Evolutionary conservation across 1,139 yeast species (phyloP).

Genomic region (Lodderomyces orthopsilosis): DNA sequence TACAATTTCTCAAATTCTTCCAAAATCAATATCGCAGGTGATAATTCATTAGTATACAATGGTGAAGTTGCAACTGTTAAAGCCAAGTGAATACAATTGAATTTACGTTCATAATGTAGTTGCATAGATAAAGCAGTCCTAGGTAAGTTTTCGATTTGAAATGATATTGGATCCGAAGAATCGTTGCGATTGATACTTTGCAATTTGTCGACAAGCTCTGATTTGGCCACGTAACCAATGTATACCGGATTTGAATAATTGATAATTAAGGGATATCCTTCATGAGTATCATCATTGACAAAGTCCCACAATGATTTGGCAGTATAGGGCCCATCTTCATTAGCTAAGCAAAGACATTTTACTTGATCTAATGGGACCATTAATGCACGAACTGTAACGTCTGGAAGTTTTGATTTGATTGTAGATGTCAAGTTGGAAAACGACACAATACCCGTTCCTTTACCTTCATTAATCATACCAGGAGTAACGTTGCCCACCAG

Average conservation of each 20-base stretch:
- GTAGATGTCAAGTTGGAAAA: slow-evolving; percentile 32
- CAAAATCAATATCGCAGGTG: slow-evolving; percentile 35
- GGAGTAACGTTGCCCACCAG: slow-evolving; percentile 4
- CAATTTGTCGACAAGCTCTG: slow-evolving; percentile 20
- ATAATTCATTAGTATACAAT: slow-evolving; percentile 29
- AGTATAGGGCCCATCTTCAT: slow-evolving; percentile 23
- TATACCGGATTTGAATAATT: slow-evolving; percentile 25
- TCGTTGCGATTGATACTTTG: slow-evolving; percentile 10
- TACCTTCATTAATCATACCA: slow-evolving; percentile 28
- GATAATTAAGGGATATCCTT: slow-evolving; percentile 42
- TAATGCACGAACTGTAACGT: slow-evolving; percentile 25
- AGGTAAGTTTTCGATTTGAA: slow-evolving; percentile 23
- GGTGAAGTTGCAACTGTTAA: slow-evolving; percentile 20
- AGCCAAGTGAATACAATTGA: slow-evolving; percentile 15
- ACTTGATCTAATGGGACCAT: slow-evolving; percentile 33
- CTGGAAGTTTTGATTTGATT: slow-evolving; percentile 33
- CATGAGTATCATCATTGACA: slow-evolving; percentile 35
- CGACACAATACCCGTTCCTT: slow-evolving; percentile 41
- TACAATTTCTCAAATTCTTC: slow-evolving; percentile 43
- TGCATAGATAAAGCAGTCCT: slow-evolving; percentile 24
- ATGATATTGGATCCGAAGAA: slow-evolving; percentile 18
- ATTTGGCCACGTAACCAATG: slow-evolving; percentile 39
- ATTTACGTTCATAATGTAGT: slow-evolving; percentile 22
- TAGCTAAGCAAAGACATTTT: slow-evolving; percentile 31
- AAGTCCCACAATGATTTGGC: slow-evolving; percentile 18